These are phyloP conservation scores for Coprinopsis marcescibilis DNA, from an alignment of 768 basidiomycete species.

Conservation along the genomic window DNA sequence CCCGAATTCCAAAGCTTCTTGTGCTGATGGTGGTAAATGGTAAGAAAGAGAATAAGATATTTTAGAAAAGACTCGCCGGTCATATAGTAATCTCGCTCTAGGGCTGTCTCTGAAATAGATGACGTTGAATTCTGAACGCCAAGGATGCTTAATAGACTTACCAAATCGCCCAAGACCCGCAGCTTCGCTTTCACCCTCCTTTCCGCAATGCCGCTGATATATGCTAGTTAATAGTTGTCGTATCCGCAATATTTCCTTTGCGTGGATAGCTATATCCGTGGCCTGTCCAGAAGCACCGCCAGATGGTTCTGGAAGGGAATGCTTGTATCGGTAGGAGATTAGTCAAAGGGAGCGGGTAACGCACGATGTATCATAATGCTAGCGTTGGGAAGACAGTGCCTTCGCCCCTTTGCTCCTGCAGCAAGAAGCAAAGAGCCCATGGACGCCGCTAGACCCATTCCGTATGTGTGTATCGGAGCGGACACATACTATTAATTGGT, in stretches of 20 bases:
- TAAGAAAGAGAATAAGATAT: constrained; percentile 15
- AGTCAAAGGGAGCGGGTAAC: constrained; percentile 20
- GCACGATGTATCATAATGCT: constrained; percentile 98
- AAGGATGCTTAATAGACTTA: constrained; percentile 28
- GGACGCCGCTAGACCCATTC: constrained; percentile 90
- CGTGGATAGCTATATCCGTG: constrained; percentile 95
- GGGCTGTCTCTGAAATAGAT: constrained; percentile 66
- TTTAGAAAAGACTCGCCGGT: constrained; percentile 47
- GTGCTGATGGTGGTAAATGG: constrained; percentile 41
- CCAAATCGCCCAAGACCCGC: constrained; percentile 74
- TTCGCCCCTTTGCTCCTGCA: constrained; percentile 85
- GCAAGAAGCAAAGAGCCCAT: constrained; percentile 95
- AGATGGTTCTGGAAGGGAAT: constrained; percentile 68
- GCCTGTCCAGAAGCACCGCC: constrained; percentile 96
- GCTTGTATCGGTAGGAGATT: constrained; percentile 9
- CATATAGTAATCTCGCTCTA: constrained; percentile 96
- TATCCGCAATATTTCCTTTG: constrained; percentile 90
- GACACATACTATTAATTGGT: constrained; percentile 66
- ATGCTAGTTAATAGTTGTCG: constrained; percentile 79
- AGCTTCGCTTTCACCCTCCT: constrained; percentile 55
- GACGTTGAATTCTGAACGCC: constrained; percentile 12
- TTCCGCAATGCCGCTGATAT: constrained; percentile 82
- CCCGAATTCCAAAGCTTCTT: constrained; percentile 86
- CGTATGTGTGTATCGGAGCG: constrained; percentile 94
- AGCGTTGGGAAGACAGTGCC: constrained; percentile 88